Evolutionary conservation across 2,329 filamentous ascomycete genomes (phyloP).

Genomic region (Cladosporium sp.): DNA sequence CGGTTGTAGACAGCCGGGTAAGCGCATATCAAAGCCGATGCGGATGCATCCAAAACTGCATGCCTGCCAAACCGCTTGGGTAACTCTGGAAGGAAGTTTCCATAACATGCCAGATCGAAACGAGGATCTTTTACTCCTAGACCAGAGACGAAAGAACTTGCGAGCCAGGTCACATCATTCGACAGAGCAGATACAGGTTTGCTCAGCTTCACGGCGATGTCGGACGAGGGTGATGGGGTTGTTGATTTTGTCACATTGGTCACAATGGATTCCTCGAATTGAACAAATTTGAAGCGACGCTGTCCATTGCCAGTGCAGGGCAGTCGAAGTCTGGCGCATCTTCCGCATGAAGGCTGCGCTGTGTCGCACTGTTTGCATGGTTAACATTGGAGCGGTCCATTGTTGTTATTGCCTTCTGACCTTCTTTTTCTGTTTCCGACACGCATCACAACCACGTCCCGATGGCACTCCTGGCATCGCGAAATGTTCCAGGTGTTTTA

Average conservation of each 20-base stretch:
- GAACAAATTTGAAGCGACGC: conserved; percentile 16
- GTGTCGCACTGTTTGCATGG: conserved; percentile 18
- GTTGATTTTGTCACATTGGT: neutral
- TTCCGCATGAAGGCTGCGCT: conserved; percentile 13
- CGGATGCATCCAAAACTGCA: conserved; percentile 16
- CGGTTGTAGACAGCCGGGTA: conserved; percentile 6
- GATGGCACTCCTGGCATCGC: conserved; percentile 27
- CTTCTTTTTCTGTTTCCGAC: conserved; percentile 20
- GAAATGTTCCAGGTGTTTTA: neutral
- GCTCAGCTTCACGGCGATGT: neutral
- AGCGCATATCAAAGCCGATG: conserved; percentile 11
- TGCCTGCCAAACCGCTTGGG: conserved; percentile 12
- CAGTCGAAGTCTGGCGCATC: conserved; percentile 15
- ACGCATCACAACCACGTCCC: conserved; percentile 16
- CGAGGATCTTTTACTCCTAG: conserved; percentile 11
- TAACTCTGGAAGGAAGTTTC: conserved; percentile 11
- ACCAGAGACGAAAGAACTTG: neutral
- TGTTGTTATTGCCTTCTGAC: neutral
- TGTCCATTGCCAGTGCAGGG: conserved; percentile 14
- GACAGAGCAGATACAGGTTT: neutral
- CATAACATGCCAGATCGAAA: conserved; percentile 13
- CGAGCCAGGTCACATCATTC: neutral
- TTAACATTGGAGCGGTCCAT: neutral
- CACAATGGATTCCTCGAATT: neutral
- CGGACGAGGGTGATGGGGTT: neutral